Conservation (phyloP, 768 basidiomycete genomes). For the Agrocybe praecox region DNA sequence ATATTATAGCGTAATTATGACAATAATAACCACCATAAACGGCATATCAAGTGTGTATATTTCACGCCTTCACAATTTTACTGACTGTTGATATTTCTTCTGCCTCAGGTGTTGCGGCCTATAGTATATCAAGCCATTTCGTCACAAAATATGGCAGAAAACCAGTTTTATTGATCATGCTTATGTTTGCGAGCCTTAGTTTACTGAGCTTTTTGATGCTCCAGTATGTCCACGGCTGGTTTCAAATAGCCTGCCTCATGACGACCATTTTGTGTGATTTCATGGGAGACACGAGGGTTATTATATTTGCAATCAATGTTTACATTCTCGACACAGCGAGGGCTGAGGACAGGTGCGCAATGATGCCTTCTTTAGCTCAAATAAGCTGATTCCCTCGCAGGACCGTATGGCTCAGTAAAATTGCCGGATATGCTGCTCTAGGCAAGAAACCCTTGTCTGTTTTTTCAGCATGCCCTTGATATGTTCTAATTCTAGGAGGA, state of each 20-base stretch:
- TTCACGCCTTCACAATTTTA: not conserved
- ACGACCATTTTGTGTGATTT: not conserved
- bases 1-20: conserved; percentile 1
- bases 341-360: conserved; percentile 10
- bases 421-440: conserved; percentile 7
- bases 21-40: conserved; percentile 1
- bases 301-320: conserved; percentile 6
- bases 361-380: too few species aligned
- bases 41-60: conserved; percentile 6
- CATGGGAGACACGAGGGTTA: not conserved
- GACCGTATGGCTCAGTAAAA: conserved; percentile 8
- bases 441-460: not conserved
- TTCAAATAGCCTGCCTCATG: conserved; percentile 1
- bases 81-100: not conserved
- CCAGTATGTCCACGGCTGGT: conserved; percentile 8
- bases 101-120: conserved; percentile 6
- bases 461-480: not conserved
- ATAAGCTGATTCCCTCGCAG: not conserved
- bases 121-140: conserved; percentile 5
- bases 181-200: not conserved
- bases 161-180: conserved; percentile 5
- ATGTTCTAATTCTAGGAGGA: not conserved
- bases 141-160: conserved; percentile 8
- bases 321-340: conserved; percentile 10
- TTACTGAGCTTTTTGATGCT: not conserved